Base-by-base conservation (phyloP, 139 green algal genomes). In the Edaphochlamys debaryana region DNA sequence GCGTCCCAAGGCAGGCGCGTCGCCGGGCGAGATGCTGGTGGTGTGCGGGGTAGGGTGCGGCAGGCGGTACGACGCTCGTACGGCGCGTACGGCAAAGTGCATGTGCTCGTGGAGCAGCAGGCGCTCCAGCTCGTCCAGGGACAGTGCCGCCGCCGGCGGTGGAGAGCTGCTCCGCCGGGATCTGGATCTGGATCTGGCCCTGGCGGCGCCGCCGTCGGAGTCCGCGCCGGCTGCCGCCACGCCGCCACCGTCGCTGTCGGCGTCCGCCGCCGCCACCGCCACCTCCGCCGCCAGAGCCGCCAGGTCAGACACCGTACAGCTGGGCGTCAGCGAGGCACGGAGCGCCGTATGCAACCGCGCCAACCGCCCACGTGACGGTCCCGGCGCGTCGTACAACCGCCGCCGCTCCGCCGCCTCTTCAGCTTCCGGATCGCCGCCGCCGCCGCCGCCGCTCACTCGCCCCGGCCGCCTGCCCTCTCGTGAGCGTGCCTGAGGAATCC, bases 31-130 rank as follows among this genome's bases (percentile, higher is more conserved):
- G n/a, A n/a, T n/a, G n/a, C n/a, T n/a, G n/a, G n/a, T n/a, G n/a
- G n/a, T n/a, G n/a, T n/a, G n/a, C n/a, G n/a, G n/a, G n/a, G n/a
- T n/a, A n/a, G n/a, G n/a, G n/a, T n/a, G n/a, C n/a, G n/a, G n/a
- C n/a, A n/a, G n/a, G n/a, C n/a, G n/a, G n/a, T n/a, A n/a, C n/a
- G n/a, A n/a, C n/a, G n/a, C n/a, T n/a, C n/a, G 60, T 4, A 81
- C 38, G 1, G 30, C n/a, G 27, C 36, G 60, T 52, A 81, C 75
- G 41, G 60, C 41, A 48, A 81, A 81, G 40, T 23, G 75, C 75
- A 71, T 81, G 63, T 82, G 76, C 22, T 73, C 42, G 63, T 82
- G 73, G 42, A 82, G 63, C 1, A 82, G 64, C 25, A 73, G 23
- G 38, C 63, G 76, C 32, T 54, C 76, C 5, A 82, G 42, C 29